These are phyloP conservation scores for Rhododendron simsii DNA, from an alignment of 148 eudicot species.

Conservation along the genomic window DNA sequence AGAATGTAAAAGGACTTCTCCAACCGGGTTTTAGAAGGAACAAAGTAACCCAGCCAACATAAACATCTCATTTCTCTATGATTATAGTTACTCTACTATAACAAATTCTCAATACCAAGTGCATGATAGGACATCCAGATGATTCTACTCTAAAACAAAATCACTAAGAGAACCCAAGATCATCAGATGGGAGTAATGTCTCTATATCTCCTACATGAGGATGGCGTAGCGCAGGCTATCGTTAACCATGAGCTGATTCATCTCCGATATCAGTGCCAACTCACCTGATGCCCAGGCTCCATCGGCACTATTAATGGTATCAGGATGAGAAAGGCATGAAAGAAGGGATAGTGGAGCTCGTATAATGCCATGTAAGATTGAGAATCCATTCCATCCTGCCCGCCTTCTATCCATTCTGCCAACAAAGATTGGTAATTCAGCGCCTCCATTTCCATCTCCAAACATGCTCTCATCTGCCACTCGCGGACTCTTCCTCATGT, in stretches of 20 bases:
- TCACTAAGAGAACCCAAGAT: not conserved
- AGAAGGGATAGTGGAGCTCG: slow-evolving; percentile 49
- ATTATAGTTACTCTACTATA: not conserved
- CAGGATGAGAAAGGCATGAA: slow-evolving; percentile 52
- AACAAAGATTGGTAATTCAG: slow-evolving; percentile 15
- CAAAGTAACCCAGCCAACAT: not conserved
- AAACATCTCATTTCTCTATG: not conserved
- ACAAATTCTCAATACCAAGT: not conserved
- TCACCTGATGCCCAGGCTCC: slow-evolving; percentile 60
- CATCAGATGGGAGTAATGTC: not conserved
- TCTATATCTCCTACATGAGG: slow-evolving; percentile 43
- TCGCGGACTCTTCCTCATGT: slow-evolving; percentile 46
- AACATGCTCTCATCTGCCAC: slow-evolving; percentile 69
- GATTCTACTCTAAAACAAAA: not conserved
- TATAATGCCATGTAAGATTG: slow-evolving; percentile 31
- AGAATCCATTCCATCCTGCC: slow-evolving; percentile 33
- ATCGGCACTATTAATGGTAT: slow-evolving; percentile 32
- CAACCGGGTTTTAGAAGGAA: not conserved
- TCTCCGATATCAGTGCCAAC: slow-evolving; percentile 46
- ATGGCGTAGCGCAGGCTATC: slow-evolving; percentile 82
- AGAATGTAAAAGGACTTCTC: not conserved
- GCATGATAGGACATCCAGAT: not conserved
- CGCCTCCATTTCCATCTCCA: slow-evolving; percentile 9
- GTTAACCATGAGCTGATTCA: slow-evolving; percentile 69
- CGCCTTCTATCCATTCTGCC: slow-evolving; percentile 3